phyloP scores from a whole-genome alignment of 306 rosid genomes.

The Senna tora region DNA sequence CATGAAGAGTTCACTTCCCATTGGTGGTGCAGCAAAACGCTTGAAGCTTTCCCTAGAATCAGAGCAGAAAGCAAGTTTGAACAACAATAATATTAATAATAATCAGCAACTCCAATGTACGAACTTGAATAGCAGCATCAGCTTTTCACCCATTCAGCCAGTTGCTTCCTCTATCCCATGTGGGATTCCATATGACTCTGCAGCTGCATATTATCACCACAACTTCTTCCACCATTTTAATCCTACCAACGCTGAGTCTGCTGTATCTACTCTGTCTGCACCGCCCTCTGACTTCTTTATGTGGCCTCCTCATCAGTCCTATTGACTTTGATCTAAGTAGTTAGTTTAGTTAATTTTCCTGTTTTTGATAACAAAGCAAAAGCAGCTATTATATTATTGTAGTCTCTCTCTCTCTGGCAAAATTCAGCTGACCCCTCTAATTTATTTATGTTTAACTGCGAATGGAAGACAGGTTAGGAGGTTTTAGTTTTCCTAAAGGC shows the following conservation, averaged over 20 bases:
- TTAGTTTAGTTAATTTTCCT: not conserved
- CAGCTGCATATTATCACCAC: constrained; percentile 53
- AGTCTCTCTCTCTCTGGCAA: constrained; percentile 33
- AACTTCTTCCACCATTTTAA: constrained; percentile 54
- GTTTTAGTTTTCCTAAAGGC: constrained; percentile 44
- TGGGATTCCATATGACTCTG: constrained; percentile 59
- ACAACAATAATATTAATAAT: not conserved
- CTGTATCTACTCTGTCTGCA: constrained; percentile 45
- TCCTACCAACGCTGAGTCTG: constrained; percentile 36
- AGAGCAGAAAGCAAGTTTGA: constrained; percentile 48
- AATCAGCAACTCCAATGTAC: constrained; percentile 39
- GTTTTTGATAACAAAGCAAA: constrained; percentile 44
- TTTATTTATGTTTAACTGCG: constrained; percentile 35
- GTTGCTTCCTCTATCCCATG: constrained; percentile 48
- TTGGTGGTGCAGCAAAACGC: constrained; percentile 80
- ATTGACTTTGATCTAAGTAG: constrained; percentile 38
- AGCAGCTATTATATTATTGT: too few relatives aligned
- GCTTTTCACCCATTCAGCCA: constrained; percentile 57
- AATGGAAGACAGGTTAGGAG: constrained; percentile 36
- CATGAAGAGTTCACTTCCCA: constrained; percentile 61
- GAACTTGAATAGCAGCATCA: constrained; percentile 52
- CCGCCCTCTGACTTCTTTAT: constrained; percentile 56
- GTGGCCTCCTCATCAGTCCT: constrained; percentile 76
- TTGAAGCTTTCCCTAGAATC: constrained; percentile 64
- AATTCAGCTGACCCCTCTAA: constrained; percentile 50